Evolutionary conservation across 2,329 filamentous ascomycete genomes (phyloP).

Genomic region (Aureobasidium zeae): DNA sequence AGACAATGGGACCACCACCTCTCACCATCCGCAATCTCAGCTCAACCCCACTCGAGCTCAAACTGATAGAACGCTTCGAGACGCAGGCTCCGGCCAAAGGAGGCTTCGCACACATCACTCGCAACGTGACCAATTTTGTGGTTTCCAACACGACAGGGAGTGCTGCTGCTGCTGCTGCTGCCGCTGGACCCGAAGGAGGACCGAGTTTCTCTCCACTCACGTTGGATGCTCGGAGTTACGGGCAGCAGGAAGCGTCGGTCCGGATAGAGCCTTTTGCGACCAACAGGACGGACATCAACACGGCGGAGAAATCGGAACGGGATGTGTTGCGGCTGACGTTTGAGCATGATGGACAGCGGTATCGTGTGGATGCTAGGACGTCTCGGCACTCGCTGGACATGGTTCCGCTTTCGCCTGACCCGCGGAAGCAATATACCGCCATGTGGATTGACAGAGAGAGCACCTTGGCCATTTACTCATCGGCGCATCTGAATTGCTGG

Average conservation of each 20-base stretch:
- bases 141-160: conserved; percentile 29
- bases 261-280: conserved; percentile 59
- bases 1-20: conserved; percentile 18
- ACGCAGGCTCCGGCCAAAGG: conserved; percentile 38
- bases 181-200: no score
- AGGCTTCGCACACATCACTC: conserved; percentile 27
- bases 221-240: conserved; percentile 51
- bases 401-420: conserved; percentile 31
- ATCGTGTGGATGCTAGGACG: conserved; percentile 65
- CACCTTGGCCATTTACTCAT: conserved; percentile 57
- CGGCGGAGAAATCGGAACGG: conserved; percentile 44
- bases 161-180: conserved; percentile 30
- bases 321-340: conserved; percentile 70
- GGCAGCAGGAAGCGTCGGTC: conserved; percentile 53
- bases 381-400: conserved; percentile 32
- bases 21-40: conserved; percentile 79
- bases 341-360: conserved; percentile 51
- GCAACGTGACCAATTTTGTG: conserved; percentile 39
- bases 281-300: conserved; percentile 51
- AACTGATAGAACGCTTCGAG: conserved; percentile 64
- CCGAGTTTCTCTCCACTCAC: conserved; percentile 27
- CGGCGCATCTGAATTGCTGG: conserved; percentile 62
- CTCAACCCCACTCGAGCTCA: conserved; percentile 60
- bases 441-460: conserved; percentile 32
- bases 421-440: conserved; percentile 33